Conservation (phyloP, 2,329 filamentous ascomycete species). For the Laburnicola sp. region DNA sequence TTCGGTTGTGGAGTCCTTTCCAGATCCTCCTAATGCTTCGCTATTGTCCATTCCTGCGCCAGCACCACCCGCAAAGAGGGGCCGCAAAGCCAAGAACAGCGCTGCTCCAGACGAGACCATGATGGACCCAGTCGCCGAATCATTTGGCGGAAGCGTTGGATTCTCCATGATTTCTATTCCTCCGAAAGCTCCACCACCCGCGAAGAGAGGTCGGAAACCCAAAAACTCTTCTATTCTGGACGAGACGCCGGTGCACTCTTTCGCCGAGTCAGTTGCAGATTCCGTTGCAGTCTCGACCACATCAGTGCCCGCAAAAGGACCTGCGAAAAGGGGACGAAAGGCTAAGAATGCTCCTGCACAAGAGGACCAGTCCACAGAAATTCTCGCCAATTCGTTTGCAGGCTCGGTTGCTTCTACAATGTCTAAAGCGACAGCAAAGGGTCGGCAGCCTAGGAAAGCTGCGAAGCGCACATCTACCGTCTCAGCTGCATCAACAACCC, state of each 20-base stretch:
- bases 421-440: conserved; percentile 3
- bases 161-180: conserved; percentile 1
- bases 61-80: conserved; percentile 2
- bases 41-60: not conserved
- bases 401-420: conserved; percentile 3
- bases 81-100: conserved; percentile 2
- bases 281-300: not conserved
- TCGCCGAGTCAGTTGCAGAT: conserved; percentile 4
- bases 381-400: not conserved
- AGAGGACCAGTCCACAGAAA: not conserved
- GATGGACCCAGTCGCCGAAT: conserved; percentile 6
- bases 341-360: not conserved
- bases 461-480: conserved; percentile 8
- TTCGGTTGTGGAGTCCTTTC: conserved; percentile 4
- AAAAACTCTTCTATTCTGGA: conserved; percentile 4
- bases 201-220: conserved; percentile 7
- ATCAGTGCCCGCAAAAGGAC: conserved; percentile 3
- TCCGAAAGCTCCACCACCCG: conserved; percentile 10
- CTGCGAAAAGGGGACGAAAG: conserved; percentile 4
- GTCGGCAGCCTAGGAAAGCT: conserved; percentile 5
- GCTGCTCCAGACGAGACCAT: conserved; percentile 5
- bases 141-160: not conserved
- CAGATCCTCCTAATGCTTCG: conserved; percentile 1
- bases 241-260: not conserved
- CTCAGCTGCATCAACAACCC: conserved; percentile 12